Percentiles rank a stretch among this genome's conserved stretches.
These are phyloP conservation scores for Aphanomyces invadans DNA, from an alignment of 352 stramenopile genomes.

Conservation along the genomic window DNA sequence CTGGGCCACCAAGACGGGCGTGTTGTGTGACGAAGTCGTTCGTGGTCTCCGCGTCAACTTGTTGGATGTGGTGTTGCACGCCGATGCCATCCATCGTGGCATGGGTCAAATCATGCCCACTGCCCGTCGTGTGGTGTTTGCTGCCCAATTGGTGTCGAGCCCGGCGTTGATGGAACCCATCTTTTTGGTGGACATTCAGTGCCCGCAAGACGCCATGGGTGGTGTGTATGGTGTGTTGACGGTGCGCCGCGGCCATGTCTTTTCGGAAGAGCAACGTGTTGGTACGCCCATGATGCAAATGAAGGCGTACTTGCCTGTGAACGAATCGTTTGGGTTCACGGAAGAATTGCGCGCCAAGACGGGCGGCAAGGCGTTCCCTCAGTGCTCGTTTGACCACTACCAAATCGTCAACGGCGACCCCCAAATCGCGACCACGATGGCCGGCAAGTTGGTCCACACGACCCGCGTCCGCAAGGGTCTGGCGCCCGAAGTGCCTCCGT, in stretches of 20 bases:
- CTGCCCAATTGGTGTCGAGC: constrained; percentile 91
- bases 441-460: constrained; percentile 89
- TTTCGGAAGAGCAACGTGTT: constrained; percentile 96
- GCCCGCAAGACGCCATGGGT: constrained; percentile 97
- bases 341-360: constrained; percentile 96
- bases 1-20: constrained; percentile 96
- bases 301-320: constrained; percentile 99
- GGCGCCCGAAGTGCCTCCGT: constrained; percentile 91
- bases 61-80: constrained; percentile 98
- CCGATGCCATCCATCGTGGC: constrained; percentile 99
- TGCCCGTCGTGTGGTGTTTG: constrained; percentile 96
- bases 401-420: constrained; percentile 92
- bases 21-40: constrained; percentile 97
- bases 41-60: constrained; percentile 97
- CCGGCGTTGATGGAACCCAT: constrained; percentile 97
- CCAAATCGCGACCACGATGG: constrained; percentile 88
- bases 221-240: constrained; percentile 99
- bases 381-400: constrained; percentile 99
- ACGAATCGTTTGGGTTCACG: constrained; percentile 99
- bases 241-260: constrained; percentile 97
- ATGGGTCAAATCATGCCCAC: constrained; percentile 99
- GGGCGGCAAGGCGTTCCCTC: constrained; percentile 99
- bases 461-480: constrained; percentile 98
- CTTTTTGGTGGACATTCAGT: constrained; percentile 98
- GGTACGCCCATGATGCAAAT: constrained; percentile 98